Evolutionary conservation across 345 rosid genomes (phyloP).

Genomic region (Eucalyptus sp.): DNA sequence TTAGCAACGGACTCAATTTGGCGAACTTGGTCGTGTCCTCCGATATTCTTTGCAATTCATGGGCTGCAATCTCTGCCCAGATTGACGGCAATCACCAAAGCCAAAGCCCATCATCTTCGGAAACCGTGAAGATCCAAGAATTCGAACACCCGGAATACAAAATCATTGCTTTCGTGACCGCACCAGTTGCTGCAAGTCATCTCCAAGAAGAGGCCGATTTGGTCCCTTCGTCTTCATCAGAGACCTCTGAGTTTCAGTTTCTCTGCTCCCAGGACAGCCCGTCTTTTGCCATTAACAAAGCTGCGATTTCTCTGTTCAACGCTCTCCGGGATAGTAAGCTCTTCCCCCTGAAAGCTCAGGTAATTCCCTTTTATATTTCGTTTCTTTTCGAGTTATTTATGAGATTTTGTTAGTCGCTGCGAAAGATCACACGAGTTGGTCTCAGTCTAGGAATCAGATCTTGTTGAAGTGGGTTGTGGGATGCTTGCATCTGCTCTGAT

Average conservation of each 20-base stretch:
- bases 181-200: neutral
- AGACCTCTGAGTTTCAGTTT: conserved; percentile 17
- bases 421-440: neutral
- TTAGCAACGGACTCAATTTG: conserved; percentile 16
- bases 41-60: conserved; percentile 23
- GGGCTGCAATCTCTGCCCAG: conserved; percentile 13
- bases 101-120: neutral
- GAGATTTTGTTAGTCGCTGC: neutral
- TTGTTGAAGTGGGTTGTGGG: neutral
- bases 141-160: neutral
- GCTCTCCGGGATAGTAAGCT: conserved; percentile 6
- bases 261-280: conserved; percentile 14
- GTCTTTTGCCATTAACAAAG: conserved; percentile 22
- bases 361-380: neutral
- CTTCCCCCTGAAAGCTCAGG: conserved; percentile 19
- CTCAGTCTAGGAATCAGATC: neutral
- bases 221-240: conserved; percentile 20
- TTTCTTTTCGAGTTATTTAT: neutral
- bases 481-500: neutral
- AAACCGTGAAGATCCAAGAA: neutral
- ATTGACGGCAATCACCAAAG: neutral
- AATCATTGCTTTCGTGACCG: conserved; percentile 24
- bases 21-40: conserved; percentile 37
- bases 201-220: conserved; percentile 2
- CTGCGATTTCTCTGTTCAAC: conserved; percentile 26